Evolutionary conservation across 2,329 filamentous ascomycete species (phyloP).

Genomic region (Aspergillus felis): DNA sequence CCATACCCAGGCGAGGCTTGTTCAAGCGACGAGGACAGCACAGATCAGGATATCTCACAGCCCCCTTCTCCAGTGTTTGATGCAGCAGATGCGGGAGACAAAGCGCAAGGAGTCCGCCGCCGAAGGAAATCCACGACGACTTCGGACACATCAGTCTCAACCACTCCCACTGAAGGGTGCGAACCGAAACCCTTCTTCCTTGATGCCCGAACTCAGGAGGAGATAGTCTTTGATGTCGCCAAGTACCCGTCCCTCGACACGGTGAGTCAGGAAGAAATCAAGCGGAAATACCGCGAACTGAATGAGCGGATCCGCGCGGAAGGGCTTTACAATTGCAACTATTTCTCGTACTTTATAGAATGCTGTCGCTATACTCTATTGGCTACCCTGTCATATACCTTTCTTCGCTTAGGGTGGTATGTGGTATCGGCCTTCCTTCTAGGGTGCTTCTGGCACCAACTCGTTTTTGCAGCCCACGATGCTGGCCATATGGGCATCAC

Average conservation of each 20-base stretch:
- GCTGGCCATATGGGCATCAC: conserved; percentile 97
- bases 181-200: conserved; percentile 58
- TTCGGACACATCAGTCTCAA: conserved; percentile 28
- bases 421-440: conserved; percentile 67
- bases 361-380: conserved; percentile 66
- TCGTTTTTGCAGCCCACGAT: conserved; percentile 92
- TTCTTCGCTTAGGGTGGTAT: conserved; percentile 64
- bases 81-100: conserved; percentile 39
- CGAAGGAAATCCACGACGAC: conserved; percentile 25
- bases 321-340: conserved; percentile 81
- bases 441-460: conserved; percentile 87
- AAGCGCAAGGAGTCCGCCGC: conserved; percentile 30
- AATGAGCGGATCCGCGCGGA: conserved; percentile 67
- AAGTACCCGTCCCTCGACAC: conserved; percentile 77
- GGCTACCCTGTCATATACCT: conserved; percentile 57
- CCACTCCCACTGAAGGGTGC: conserved; percentile 18
- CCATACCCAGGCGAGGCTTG: conserved; percentile 46
- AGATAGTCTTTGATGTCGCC: conserved; percentile 69
- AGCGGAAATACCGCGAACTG: conserved; percentile 75
- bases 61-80: conserved; percentile 59
- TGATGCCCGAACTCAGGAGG: conserved; percentile 68
- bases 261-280: conserved; percentile 69
- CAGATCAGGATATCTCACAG: conserved; percentile 53
- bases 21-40: conserved; percentile 41
- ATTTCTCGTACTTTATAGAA: conserved; percentile 74